Evolutionary conservation across 352 stramenopile species (phyloP).

Genomic region (Phytopythium sindhum): DNA sequence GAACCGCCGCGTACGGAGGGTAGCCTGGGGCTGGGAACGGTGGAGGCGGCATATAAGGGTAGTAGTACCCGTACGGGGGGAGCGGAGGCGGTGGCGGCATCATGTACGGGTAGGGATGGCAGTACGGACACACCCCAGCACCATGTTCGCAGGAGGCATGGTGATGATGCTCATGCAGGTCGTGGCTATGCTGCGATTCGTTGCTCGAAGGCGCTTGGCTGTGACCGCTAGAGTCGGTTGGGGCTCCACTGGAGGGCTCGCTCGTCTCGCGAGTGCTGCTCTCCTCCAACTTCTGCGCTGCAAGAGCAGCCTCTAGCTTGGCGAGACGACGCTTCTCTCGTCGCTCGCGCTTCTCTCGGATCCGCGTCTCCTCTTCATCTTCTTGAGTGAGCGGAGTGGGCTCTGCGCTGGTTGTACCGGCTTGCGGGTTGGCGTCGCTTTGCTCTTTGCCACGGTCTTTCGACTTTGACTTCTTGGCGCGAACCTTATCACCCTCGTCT

Average conservation of each 20-base stretch:
- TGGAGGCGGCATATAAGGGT: conserved; percentile 31
- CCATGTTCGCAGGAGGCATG: neutral
- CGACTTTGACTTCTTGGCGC: neutral
- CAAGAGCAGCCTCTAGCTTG: conserved; percentile 34
- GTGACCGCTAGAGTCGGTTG: neutral
- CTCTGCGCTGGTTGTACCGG: neutral
- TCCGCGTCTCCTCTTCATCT: conserved; percentile 13
- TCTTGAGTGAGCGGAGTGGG: neutral
- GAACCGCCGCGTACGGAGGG: conserved; percentile 3
- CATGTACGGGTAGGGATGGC: conserved; percentile 33
- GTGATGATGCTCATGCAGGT: neutral
- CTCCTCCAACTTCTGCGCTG: conserved; percentile 24
- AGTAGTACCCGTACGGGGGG: conserved; percentile 35
- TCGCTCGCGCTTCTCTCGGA: conserved; percentile 26
- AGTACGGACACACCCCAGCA: conserved; percentile 7
- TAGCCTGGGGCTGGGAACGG: conserved; percentile 16
- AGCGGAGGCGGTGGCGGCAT: conserved; percentile 24
- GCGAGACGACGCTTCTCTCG: conserved; percentile 30
- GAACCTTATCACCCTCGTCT: neutral
- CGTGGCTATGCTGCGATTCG: neutral
- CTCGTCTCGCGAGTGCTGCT: neutral
- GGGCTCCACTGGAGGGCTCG: neutral
- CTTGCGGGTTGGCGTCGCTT: neutral
- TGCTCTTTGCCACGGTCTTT: neutral
- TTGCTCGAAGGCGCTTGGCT: neutral